Percentiles rank a stretch among this genome's conserved stretches.
Evolutionary conservation across 352 stramenopile species (phyloP).

Genomic region (Phytophthora tentaculata): DNA sequence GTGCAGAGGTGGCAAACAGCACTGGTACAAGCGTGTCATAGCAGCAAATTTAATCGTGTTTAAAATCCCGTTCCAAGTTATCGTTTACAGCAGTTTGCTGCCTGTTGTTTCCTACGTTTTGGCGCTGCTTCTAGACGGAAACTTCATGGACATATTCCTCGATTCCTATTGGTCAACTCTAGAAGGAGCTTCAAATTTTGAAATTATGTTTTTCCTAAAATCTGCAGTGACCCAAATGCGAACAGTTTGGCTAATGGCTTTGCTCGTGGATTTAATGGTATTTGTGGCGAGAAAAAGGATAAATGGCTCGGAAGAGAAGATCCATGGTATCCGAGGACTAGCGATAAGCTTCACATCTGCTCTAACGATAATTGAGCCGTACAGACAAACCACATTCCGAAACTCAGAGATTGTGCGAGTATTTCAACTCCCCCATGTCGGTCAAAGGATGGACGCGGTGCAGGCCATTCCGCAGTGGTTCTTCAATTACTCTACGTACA

Average conservation of each 20-base stretch:
- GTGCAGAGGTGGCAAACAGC: neutral
- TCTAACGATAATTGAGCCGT: conserved; percentile 42
- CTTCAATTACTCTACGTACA: conserved; percentile 23
- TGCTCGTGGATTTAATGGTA: conserved; percentile 36
- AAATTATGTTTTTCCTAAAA: conserved; percentile 31
- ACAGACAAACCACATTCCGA: conserved; percentile 23
- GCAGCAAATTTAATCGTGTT: conserved; percentile 27
- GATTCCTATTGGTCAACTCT: conserved; percentile 44
- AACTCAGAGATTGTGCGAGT: neutral
- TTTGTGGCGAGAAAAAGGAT: conserved; percentile 15
- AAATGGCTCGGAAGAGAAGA: conserved; percentile 16
- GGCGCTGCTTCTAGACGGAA: conserved; percentile 49
- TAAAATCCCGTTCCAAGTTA: conserved; percentile 58
- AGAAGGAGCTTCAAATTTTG: conserved; percentile 26
- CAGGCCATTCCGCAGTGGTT: conserved; percentile 6
- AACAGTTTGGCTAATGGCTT: conserved; percentile 49
- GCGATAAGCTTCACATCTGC: conserved; percentile 42
- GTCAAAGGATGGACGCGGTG: conserved; percentile 7
- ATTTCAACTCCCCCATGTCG: neutral
- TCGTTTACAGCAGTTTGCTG: conserved; percentile 56
- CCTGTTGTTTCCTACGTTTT: conserved; percentile 44
- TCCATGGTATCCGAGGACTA: conserved; percentile 39
- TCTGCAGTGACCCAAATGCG: conserved; percentile 54
- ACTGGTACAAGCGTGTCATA: neutral
- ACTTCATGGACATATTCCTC: conserved; percentile 47